Evolutionary conservation across 75 land plant genomes (phyloP).

Genomic region (Picea glauca): DNA sequence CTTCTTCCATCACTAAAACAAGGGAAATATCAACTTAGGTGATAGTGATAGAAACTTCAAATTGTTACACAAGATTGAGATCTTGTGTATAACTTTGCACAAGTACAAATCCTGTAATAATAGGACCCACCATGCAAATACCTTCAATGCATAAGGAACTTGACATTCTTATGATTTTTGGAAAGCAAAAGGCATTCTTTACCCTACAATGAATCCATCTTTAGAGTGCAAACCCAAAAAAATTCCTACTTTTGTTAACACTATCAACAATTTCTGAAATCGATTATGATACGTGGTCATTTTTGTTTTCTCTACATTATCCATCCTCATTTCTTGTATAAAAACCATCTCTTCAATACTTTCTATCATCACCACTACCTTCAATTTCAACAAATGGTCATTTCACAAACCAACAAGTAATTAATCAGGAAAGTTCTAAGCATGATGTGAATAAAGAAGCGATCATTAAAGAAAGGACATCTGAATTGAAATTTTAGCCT

Average conservation of each 20-base stretch:
- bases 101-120: too few relatives aligned
- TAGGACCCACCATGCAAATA: conserved; percentile 84
- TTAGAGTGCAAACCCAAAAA: conserved; percentile 85
- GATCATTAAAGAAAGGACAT: background rate
- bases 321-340: conserved; percentile 69
- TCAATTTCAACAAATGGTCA: conserved; percentile 86
- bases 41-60: too few relatives aligned
- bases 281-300: conserved; percentile 96
- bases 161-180: conserved; percentile 38
- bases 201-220: conserved; percentile 93
- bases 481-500: too few relatives aligned
- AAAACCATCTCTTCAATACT: conserved; percentile 74
- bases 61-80: too few relatives aligned
- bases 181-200: conserved; percentile 54
- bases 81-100: too few relatives aligned
- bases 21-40: too few relatives aligned
- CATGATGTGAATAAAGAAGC: background rate
- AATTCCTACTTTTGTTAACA: conserved; percentile 79
- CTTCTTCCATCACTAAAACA: too few relatives aligned
- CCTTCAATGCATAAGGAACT: conserved; percentile 34
- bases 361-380: conserved; percentile 88
- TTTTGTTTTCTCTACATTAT: conserved; percentile 84
- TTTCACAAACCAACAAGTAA: conserved; percentile 17
- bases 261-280: conserved; percentile 82
- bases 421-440: background rate